Evolutionary conservation across 1,284 basidiomycete genomes (phyloP), one percentile per base, ranked within the genome.

Genomic region (Tetrapyrgos nigripes): DNA sequence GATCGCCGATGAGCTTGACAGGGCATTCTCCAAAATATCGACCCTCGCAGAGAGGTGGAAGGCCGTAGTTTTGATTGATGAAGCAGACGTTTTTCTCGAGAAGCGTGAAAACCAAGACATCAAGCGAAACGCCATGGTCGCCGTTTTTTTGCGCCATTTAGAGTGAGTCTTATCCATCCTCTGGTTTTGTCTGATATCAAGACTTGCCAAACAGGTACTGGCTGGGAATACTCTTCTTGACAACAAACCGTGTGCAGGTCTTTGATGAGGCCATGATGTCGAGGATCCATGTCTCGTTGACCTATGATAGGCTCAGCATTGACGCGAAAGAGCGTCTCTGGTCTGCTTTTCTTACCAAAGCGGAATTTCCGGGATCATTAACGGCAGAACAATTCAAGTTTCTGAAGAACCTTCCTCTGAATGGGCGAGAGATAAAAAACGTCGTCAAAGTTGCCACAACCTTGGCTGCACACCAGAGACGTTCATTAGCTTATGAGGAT

Each of bases 21-120:
- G 50, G 14, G 55, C 50, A 19, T 64, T 76, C 10, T 53, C 49
- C 26, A 53, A 59, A 26, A 62, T 71, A 24, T 67, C 75, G n/a
- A 66, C 69, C 48, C 60, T 77, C 11, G 70, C 70, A 10, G 63
- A 69, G 4, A 59, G 52, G 27, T 76, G 76, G 76, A 67, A 72
- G 52, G 75, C 76, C 9, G 69, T 77, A 2, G 58, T 77, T 5
- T 62, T 77, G 28, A 60, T 77, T n/a, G 76, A 77, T 53, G 76
- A 77, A 61, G 76, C 74, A 9, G 76, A 77, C 37, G 75, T 76
- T 1, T 76, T 76, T 61, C 50, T 76, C 31, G 65, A 73, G 50
- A 50, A 68, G 51, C 61, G 73, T n/a, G 62, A 57, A 50, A 59
- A 45, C 4, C 53, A 55, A 4, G 68, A 72, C 53, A 47, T 74